Evolutionary conservation across 2,329 filamentous ascomycete species (phyloP).

Genomic region (Diaporthe velutina): DNA sequence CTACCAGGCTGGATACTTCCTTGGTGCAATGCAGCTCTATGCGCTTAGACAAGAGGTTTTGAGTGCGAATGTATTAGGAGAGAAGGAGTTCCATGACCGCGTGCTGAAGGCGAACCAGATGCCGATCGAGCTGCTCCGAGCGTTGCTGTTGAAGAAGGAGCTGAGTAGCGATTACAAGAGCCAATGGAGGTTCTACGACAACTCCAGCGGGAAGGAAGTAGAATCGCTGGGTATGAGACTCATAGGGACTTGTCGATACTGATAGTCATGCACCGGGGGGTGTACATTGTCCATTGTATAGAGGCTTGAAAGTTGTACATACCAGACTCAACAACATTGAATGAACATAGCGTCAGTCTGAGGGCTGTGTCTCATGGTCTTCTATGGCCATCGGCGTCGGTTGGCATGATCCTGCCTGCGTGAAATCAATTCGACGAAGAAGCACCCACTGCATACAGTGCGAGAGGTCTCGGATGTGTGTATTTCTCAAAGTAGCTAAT

Average conservation of each 20-base stretch:
- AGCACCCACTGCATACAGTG: no score
- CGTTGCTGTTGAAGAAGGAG: slow-evolving; percentile 34
- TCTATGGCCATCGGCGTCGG: no score
- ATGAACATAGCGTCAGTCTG: no score
- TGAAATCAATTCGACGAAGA: not conserved
- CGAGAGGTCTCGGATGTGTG: no score
- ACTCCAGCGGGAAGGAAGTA: not conserved
- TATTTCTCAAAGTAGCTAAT: no score
- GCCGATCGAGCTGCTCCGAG: slow-evolving; percentile 38
- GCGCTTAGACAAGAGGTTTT: slow-evolving; percentile 63
- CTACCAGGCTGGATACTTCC: slow-evolving; percentile 72
- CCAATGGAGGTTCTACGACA: slow-evolving; percentile 37
- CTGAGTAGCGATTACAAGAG: slow-evolving; percentile 36
- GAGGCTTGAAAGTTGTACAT: not conserved
- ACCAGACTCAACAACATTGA: no score
- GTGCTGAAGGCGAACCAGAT: slow-evolving; percentile 60
- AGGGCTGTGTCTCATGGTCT: not conserved
- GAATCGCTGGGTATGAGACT: not conserved
- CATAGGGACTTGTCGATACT: slow-evolving; percentile 26
- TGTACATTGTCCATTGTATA: not conserved
- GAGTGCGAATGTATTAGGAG: slow-evolving; percentile 47
- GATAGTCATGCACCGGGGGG: not conserved
- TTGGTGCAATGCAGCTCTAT: slow-evolving; percentile 69
- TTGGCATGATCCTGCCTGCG: not conserved
- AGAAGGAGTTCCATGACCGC: slow-evolving; percentile 69